Evolutionary conservation across 2,329 filamentous ascomycete species (phyloP).

Genomic region (Simplicillium aogashimaense): DNA sequence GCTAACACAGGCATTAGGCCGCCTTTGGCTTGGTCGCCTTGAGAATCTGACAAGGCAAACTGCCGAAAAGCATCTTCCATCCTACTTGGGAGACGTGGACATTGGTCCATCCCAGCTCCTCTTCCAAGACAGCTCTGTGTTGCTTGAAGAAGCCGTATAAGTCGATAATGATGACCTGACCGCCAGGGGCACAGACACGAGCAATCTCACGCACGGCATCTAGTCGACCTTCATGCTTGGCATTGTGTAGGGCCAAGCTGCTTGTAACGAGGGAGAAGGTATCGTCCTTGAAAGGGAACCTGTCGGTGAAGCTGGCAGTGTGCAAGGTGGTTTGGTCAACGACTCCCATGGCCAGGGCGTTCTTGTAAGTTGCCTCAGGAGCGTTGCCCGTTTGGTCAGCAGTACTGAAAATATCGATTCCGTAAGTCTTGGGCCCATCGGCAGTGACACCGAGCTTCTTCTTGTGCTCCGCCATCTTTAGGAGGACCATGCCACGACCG

Average conservation of each 20-base stretch:
- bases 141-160: slow-evolving; percentile 7
- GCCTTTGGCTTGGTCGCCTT: slow-evolving; percentile 6
- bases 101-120: slow-evolving; percentile 5
- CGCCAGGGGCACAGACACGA: slow-evolving; percentile 7
- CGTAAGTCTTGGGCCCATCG: slow-evolving; percentile 5
- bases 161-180: slow-evolving; percentile 6
- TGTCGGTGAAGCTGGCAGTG: slow-evolving; percentile 7
- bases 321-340: slow-evolving; percentile 3
- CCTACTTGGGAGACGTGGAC: slow-evolving; percentile 6
- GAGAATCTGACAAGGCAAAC: slow-evolving; percentile 7
- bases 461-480: slow-evolving; percentile 9
- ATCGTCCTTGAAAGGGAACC: slow-evolving; percentile 7
- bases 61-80: slow-evolving; percentile 7
- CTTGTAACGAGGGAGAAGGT: slow-evolving; percentile 6
- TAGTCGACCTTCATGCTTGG: slow-evolving; percentile 1
- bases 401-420: slow-evolving; percentile 10
- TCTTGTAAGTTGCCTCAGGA: slow-evolving; percentile 8
- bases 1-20: too few relatives aligned
- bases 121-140: slow-evolving; percentile 3
- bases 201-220: slow-evolving; percentile 7
- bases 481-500: slow-evolving; percentile 10
- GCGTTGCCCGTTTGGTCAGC: slow-evolving; percentile 9
- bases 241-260: slow-evolving; percentile 9
- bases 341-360: slow-evolving; percentile 6
- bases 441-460: not conserved